phyloP scores from a whole-genome alignment of 1,284 basidiomycete genomes.

The Cystobasidium sp. region DNA sequence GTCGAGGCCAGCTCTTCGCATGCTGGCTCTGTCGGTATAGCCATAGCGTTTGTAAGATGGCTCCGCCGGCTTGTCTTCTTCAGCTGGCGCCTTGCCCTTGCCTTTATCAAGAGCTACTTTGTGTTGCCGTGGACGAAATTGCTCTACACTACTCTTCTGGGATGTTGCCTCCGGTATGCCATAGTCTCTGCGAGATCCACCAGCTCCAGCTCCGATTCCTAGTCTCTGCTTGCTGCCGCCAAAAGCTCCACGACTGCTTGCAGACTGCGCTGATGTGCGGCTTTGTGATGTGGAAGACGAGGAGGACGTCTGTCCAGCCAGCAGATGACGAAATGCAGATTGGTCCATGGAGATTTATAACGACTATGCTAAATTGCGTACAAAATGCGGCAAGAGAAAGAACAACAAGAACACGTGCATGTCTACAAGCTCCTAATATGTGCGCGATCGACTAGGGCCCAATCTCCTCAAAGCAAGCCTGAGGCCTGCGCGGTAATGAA shows the following conservation, averaged over 20 bases:
- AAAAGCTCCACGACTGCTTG: not conserved
- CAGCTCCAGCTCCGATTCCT: not conserved
- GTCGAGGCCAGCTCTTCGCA: slow-evolving; percentile 38
- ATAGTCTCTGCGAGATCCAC: not conserved
- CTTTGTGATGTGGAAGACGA: slow-evolving; percentile 1
- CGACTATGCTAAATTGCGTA: slow-evolving; percentile 2
- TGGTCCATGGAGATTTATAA: slow-evolving; percentile 13
- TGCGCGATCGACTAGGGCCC: no score
- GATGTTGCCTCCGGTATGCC: slow-evolving; percentile 1
- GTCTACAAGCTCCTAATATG: not conserved
- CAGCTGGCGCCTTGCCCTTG: slow-evolving; percentile 17
- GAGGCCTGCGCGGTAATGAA: no score
- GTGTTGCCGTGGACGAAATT: slow-evolving; percentile 28
- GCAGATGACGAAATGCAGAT: slow-evolving; percentile 19
- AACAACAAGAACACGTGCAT: not conserved
- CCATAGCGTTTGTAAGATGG: slow-evolving; percentile 37
- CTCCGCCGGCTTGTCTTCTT: slow-evolving; percentile 7
- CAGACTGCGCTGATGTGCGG: not conserved
- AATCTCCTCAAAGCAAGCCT: no score
- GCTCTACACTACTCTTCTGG: slow-evolving; percentile 28
- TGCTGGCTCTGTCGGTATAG: slow-evolving; percentile 37
- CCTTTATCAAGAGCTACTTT: slow-evolving; percentile 3
- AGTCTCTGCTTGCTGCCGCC: slow-evolving; percentile 8
- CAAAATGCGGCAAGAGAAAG: not conserved
- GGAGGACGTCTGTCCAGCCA: slow-evolving; percentile 2